Base-by-base conservation (phyloP, 768 basidiomycete species). In the Arthromyces matolae region DNA sequence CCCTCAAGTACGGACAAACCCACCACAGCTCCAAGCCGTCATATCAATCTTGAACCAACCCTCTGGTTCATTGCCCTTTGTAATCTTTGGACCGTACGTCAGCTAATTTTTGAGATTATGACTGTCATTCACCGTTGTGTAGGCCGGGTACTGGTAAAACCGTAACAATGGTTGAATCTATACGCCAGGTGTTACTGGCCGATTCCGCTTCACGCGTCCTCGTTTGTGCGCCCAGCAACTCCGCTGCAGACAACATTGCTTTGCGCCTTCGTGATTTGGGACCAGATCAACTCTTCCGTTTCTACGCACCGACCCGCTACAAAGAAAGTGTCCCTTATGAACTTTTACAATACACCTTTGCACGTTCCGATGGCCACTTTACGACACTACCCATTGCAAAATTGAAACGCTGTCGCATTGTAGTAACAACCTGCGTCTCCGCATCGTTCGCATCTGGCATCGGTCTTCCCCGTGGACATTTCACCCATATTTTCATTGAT, bases 91-190 rank as follows among this genome's bases (percentile, higher is more conserved):
- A 16, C 82, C 83, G 79, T 81, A 59, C 60, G 82, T 65, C n/a
- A 8, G 34, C 18, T 33, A 19, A 3, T 5, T 13, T 37, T 16
- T 7, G 25, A 29, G 1, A 23, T 33, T 25, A 28, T 50, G 23
- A 20, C 24, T 53, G 19, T 20, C 40, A 14, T 33, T 37, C 9
- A 36, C n/a, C 10, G 4, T 14, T 12, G 35, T 50, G 23, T 41
- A 81, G 80, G 9, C 80, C 80, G 4, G 80, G 81, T 6, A 86
- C 84, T 0, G 84, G 84, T 1, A 86, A 85, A 62, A 86, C 83
- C 0, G 73, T 84, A 16, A 83, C 80, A 0, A 68, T 79, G 9
- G 72, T 83, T 1, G 83, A 84, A 60, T 73, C 79, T 0, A 83
- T 84, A 16, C 65, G 61, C 1, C 83, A 84, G 56, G 53, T 84